Conservation (phyloP, 2,329 filamentous ascomycete genomes). For the Knufia petricola region DNA sequence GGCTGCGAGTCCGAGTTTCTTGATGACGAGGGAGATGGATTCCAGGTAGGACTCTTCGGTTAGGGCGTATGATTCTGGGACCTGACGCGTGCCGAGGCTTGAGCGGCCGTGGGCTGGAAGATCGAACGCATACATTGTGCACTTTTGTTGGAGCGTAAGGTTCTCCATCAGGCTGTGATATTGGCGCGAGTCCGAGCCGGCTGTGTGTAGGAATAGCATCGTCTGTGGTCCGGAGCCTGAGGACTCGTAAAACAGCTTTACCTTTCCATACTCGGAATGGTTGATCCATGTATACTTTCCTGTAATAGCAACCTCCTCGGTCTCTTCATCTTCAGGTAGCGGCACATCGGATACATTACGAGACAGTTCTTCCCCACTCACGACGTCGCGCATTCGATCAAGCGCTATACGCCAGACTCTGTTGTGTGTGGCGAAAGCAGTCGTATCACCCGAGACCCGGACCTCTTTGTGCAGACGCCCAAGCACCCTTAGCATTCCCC, state of each 20-base stretch:
- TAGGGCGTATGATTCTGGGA: conserved; percentile 13
- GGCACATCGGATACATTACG: background rate
- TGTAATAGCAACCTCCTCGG: conserved; percentile 15
- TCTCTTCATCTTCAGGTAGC: conserved; percentile 10
- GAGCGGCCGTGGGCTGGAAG: conserved; percentile 18
- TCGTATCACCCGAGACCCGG: conserved; percentile 10
- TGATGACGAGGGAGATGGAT: conserved; percentile 12
- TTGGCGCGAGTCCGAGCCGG: conserved; percentile 15
- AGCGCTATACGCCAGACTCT: conserved; percentile 13
- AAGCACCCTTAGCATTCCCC: conserved; percentile 18
- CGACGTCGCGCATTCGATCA: conserved; percentile 11
- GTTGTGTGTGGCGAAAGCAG: conserved; percentile 12
- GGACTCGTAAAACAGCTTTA: conserved; percentile 19
- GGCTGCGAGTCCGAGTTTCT: conserved; percentile 7
- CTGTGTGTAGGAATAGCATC: conserved; percentile 17
- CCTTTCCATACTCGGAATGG: conserved; percentile 12
- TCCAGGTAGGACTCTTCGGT: conserved; percentile 16
- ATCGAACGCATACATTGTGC: conserved; percentile 18
- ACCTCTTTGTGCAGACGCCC: conserved; percentile 9
- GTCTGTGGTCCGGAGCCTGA: conserved; percentile 12
- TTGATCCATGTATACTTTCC: conserved; percentile 17
- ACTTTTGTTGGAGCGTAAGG: conserved; percentile 10
- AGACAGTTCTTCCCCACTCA: background rate
- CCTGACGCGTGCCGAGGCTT: conserved; percentile 13
- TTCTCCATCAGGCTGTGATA: conserved; percentile 17